Base-by-base conservation (phyloP, 1,284 basidiomycete species). In the Ceraceosorus bombacis region DNA sequence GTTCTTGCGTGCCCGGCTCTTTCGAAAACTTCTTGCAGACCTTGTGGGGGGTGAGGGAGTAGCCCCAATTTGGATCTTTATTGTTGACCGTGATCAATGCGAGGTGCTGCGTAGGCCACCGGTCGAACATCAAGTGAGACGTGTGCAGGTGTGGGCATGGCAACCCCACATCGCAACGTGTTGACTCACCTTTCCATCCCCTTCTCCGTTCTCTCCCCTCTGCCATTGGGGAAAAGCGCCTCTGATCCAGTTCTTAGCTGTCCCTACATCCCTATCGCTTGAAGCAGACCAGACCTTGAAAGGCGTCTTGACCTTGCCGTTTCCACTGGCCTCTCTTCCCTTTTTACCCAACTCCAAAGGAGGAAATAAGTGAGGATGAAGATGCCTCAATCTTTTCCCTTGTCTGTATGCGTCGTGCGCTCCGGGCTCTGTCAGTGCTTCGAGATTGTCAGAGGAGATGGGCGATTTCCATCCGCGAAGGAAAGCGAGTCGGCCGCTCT, bases 361-460 rank as follows among this genome's bases (percentile, higher is more conserved):
- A 0, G 80, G 80, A 61, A 81, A 70, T 0, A 81, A 70, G 43
- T 65, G 57, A 12, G 68, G 61, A 65, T 80, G 80, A 53, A 78
- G 69, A 43, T 77, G 63, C 37, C 77, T 53, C 51, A 80, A 69
- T 51, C 73, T 65, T 57, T 75, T 68, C 4, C 80, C 80, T 8
- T 79, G 65, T 12, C 49, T 72, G 50, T 69, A 65, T 12, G 80
- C 74, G 63, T 81, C 80, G 15, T 71, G 64, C 50, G 67, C 73
- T 1, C 80, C 80, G 6, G 73, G 68, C 46, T 72, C 67, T 12
- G 78, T 79, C 63, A 94, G 79, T 7, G 86, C 84, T 65, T 93
- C 88, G 50, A 94, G 81, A 72, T 88, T 89, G 48, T 82, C 81
- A 57, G 88, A 82, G 81, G 86, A 85, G 9, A 81, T 76, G 0